Evolutionary conservation across 352 stramenopile species (phyloP).

Genomic region (Pythium insidiosum): DNA sequence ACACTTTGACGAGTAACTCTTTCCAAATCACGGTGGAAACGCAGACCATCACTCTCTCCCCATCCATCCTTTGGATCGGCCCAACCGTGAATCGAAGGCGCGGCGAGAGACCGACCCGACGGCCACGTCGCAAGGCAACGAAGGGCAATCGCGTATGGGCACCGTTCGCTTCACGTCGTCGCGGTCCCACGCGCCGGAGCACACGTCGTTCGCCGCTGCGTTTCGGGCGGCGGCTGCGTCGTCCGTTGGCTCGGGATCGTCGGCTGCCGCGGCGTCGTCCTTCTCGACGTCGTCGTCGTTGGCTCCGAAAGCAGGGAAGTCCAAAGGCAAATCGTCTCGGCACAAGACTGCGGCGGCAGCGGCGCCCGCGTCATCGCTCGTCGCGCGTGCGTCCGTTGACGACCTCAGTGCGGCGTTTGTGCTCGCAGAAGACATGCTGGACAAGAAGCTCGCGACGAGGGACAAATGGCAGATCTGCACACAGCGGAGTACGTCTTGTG

Average conservation of each 20-base stretch:
- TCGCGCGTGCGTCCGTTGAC: slow-evolving; percentile 3
- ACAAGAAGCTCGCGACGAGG: slow-evolving; percentile 12
- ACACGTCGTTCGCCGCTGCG: too few relatives aligned
- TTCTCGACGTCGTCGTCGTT: slow-evolving; percentile 3
- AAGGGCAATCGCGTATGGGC: too few relatives aligned
- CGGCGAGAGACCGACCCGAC: too few relatives aligned
- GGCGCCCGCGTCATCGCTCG: neutral
- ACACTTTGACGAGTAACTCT: too few relatives aligned
- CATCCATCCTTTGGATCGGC: too few relatives aligned
- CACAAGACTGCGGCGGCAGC: neutral
- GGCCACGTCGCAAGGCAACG: too few relatives aligned
- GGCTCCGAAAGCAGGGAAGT: slow-evolving; percentile 10
- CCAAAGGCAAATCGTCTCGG: slow-evolving; percentile 8
- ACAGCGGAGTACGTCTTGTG: slow-evolving; percentile 17
- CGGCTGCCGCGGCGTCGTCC: neutral
- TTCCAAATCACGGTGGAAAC: too few relatives aligned
- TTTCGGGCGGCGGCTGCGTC: too few relatives aligned
- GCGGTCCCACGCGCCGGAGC: too few relatives aligned
- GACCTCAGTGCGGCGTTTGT: slow-evolving; percentile 13
- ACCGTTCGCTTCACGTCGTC: slow-evolving; percentile 12
- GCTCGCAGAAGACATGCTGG: slow-evolving; percentile 10
- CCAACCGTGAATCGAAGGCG: too few relatives aligned
- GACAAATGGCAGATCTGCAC: slow-evolving; percentile 29
- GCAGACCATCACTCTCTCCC: too few relatives aligned
- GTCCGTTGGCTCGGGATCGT: too few relatives aligned